Percentiles rank a stretch among this genome's conserved stretches.
Conservation (phyloP, 495 filamentous ascomycete genomes). For the Neurospora africana region DNA sequence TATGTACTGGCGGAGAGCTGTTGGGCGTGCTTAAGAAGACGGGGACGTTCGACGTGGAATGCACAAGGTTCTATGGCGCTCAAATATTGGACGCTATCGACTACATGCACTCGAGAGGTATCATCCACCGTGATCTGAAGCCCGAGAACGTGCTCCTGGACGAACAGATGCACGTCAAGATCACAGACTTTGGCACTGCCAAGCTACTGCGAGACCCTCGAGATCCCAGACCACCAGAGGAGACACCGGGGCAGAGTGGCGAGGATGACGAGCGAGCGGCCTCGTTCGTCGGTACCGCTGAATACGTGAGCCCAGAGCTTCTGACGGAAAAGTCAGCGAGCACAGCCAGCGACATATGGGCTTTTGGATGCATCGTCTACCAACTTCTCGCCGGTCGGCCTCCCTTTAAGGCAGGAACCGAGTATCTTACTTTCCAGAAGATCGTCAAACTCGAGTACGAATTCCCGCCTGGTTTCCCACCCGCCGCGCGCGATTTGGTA, state of each 20-base stretch:
- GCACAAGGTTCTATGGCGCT: slow-evolving; percentile 86
- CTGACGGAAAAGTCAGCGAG: slow-evolving; percentile 92
- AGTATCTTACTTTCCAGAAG: slow-evolving; percentile 97
- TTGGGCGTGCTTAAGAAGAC: slow-evolving; percentile 88
- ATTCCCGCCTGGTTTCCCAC: slow-evolving; percentile 84
- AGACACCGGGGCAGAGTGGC: slow-evolving; percentile 40
- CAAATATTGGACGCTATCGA: slow-evolving; percentile 95
- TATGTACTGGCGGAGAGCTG: slow-evolving; percentile 87
- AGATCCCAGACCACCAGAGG: slow-evolving; percentile 41
- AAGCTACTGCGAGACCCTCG: slow-evolving; percentile 71
- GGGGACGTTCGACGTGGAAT: slow-evolving; percentile 90
- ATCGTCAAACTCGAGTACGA: slow-evolving; percentile 91
- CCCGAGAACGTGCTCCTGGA: slow-evolving; percentile 96
- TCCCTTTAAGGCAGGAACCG: slow-evolving; percentile 95
- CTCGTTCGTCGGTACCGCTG: slow-evolving; percentile 96
- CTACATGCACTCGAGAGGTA: slow-evolving; percentile 93
- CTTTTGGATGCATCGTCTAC: slow-evolving; percentile 99
- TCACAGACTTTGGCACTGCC: slow-evolving; percentile 97
- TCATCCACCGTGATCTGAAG: slow-evolving; percentile 96
- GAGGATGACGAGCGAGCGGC: slow-evolving; percentile 63
- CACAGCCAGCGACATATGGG: slow-evolving; percentile 97
- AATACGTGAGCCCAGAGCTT: slow-evolving; percentile 96
- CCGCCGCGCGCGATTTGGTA: slow-evolving; percentile 80
- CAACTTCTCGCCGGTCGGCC: slow-evolving; percentile 88
- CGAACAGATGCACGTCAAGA: slow-evolving; percentile 93